Evolutionary conservation across 2,329 filamentous ascomycete genomes (phyloP).

Genomic region (Rhynchosporium graminicola): DNA sequence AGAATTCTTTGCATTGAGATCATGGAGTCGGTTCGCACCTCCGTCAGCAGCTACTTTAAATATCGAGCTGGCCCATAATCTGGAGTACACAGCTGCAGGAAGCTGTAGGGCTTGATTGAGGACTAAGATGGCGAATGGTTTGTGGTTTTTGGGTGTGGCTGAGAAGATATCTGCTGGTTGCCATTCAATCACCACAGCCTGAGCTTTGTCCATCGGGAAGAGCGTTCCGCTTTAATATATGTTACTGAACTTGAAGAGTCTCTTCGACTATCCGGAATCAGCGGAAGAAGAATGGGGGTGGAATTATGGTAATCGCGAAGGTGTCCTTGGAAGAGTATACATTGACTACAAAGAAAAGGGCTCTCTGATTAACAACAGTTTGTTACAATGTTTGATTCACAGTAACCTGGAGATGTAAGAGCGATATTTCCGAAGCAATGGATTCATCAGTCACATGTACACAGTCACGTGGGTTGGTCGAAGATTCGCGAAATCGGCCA

Average conservation of each 20-base stretch:
- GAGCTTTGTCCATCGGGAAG: neutral
- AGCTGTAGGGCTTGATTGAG: constrained; percentile 61
- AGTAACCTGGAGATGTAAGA: neutral
- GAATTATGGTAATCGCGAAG: constrained; percentile 3
- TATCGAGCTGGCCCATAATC: constrained; percentile 47
- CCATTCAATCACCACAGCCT: constrained; percentile 35
- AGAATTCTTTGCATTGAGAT: constrained; percentile 41
- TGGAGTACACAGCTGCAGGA: constrained; percentile 41
- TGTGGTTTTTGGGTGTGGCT: constrained; percentile 26
- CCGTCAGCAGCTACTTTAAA: constrained; percentile 84
- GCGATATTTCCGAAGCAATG: neutral
- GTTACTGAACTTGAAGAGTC: neutral
- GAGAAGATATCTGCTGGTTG: constrained; percentile 41
- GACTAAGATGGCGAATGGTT: constrained; percentile 53
- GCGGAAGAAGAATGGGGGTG: constrained; percentile 5
- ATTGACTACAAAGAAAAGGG: neutral
- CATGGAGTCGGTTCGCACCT: constrained; percentile 75
- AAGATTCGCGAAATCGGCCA: neutral
- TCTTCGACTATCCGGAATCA: constrained; percentile 1
- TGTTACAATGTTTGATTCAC: neutral
- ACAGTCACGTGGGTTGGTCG: constrained; percentile 15
- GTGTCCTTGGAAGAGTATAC: neutral
- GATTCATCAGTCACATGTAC: neutral
- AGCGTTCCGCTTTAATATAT: neutral
- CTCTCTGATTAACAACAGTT: neutral